Conservation (phyloP, 805 yeast species). For the Metschnikowia corniflorae region DNA sequence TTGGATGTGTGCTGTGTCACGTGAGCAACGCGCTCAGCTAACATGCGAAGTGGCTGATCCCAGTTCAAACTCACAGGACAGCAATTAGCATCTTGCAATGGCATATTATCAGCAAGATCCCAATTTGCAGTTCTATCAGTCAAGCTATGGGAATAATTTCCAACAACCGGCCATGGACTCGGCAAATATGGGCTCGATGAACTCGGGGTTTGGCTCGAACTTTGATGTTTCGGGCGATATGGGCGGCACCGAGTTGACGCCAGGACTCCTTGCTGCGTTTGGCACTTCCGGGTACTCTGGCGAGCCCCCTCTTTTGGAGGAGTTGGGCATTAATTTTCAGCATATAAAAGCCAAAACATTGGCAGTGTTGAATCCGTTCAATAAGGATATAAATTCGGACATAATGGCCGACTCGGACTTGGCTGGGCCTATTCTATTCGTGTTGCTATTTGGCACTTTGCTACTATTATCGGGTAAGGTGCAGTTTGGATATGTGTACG, state of each 20-base stretch:
- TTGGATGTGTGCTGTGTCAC: not conserved
- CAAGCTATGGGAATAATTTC: constrained; percentile 32
- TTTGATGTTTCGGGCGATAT: constrained; percentile 41
- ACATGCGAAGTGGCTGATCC: not conserved
- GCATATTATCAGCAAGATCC: constrained; percentile 41
- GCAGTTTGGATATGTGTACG: constrained; percentile 95
- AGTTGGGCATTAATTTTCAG: constrained; percentile 85
- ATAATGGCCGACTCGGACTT: constrained; percentile 83
- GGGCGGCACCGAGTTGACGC: constrained; percentile 50
- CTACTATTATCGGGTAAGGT: constrained; percentile 85
- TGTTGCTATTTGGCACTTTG: constrained; percentile 79
- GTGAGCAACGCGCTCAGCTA: not conserved
- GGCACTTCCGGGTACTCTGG: constrained; percentile 91
- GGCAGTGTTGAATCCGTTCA: constrained; percentile 79
- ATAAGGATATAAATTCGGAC: constrained; percentile 59
- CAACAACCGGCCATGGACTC: constrained; percentile 22
- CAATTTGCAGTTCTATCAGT: constrained; percentile 43
- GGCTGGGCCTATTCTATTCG: constrained; percentile 92
- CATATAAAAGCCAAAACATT: constrained; percentile 83
- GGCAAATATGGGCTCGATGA: constrained; percentile 37
- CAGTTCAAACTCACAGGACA: too few relatives aligned
- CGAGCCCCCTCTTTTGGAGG: constrained; percentile 92
- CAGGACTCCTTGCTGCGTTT: constrained; percentile 86
- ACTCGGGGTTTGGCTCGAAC: constrained; percentile 32
- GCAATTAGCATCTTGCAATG: too few relatives aligned